Percentiles rank a stretch among this genome's conserved stretches.
Evolutionary conservation across 805 yeast species (phyloP).

Genomic region (Schizosaccharomyces osmophilus): DNA sequence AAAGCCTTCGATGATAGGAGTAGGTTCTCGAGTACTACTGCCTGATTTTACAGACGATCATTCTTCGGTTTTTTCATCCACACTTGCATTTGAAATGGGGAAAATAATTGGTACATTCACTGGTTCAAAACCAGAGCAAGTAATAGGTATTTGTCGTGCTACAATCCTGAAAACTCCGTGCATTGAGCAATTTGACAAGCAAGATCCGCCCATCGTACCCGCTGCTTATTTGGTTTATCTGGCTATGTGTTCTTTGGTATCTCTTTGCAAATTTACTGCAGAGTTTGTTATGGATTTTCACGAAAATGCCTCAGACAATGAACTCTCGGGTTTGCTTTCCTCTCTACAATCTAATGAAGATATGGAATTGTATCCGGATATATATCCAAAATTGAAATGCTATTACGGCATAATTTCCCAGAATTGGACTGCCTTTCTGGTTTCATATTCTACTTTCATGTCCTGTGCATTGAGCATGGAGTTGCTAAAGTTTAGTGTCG

Average conservation of each 20-base stretch:
- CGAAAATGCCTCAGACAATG: not conserved
- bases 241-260: slow-evolving; percentile 13
- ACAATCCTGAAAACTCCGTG: slow-evolving; percentile 18
- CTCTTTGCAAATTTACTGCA: not conserved
- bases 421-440: slow-evolving; percentile 19
- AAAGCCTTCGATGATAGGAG: not conserved
- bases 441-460: slow-evolving; percentile 26
- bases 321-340: not conserved
- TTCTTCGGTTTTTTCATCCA: not conserved
- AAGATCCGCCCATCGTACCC: slow-evolving; percentile 49
- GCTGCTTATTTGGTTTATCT: slow-evolving; percentile 36
- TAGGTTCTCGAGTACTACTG: not conserved
- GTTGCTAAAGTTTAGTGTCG: slow-evolving; percentile 36
- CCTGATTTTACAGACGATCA: not conserved
- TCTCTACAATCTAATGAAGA: too few relatives aligned
- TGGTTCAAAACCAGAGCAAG: slow-evolving; percentile 13
- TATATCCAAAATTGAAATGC: slow-evolving; percentile 3
- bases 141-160: slow-evolving; percentile 15
- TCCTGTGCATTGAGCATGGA: slow-evolving; percentile 49
- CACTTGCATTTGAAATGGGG: not conserved
- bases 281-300: not conserved
- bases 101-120: not conserved
- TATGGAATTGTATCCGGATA: too few relatives aligned
- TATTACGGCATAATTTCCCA: slow-evolving; percentile 6
- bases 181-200: slow-evolving; percentile 58